Percentiles rank a stretch among this genome's conserved stretches.
These are phyloP conservation scores for Tricladium varicosporioides DNA, from an alignment of 2,329 filamentous ascomycete species.

Conservation along the genomic window DNA sequence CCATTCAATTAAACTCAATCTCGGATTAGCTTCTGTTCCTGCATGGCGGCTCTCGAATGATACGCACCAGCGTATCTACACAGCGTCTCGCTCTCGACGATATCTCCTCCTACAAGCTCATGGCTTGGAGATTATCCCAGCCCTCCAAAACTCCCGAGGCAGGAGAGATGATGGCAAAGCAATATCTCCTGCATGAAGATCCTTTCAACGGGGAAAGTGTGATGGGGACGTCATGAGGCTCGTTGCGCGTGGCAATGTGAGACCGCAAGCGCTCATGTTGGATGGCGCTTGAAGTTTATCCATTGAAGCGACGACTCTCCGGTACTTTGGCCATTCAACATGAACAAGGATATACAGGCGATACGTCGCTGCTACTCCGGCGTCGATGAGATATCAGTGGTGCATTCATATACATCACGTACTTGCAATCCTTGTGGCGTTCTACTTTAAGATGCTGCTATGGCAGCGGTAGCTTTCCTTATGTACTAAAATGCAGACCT, in stretches of 20 bases:
- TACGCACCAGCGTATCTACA: conserved; percentile 15
- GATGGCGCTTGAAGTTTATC: conserved; percentile 25
- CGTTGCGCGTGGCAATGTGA: conserved; percentile 9
- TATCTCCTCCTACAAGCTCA: conserved; percentile 6
- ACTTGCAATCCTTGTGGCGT: no score
- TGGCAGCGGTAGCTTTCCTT: no score
- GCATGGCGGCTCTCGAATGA: conserved; percentile 16
- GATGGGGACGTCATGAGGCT: conserved; percentile 22
- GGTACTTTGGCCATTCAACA: background rate
- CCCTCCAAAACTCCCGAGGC: conserved; percentile 3
- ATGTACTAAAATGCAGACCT: no score
- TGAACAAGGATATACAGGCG: background rate
- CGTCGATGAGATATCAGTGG: no score
- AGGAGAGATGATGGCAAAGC: conserved; percentile 8
- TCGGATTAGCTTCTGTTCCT: conserved; percentile 21
- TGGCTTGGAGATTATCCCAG: conserved; percentile 12
- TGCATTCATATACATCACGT: no score
- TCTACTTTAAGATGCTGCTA: no score
- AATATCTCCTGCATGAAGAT: conserved; percentile 6
- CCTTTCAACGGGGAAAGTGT: background rate
- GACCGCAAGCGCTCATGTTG: conserved; percentile 25
- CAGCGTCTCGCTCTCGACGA: conserved; percentile 26
- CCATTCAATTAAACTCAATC: conserved; percentile 1
- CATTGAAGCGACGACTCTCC: conserved; percentile 21
- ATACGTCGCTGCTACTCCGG: background rate